phyloP scores from a whole-genome alignment of 139 green algal species.

The Chlamydomonas sp. region DNA sequence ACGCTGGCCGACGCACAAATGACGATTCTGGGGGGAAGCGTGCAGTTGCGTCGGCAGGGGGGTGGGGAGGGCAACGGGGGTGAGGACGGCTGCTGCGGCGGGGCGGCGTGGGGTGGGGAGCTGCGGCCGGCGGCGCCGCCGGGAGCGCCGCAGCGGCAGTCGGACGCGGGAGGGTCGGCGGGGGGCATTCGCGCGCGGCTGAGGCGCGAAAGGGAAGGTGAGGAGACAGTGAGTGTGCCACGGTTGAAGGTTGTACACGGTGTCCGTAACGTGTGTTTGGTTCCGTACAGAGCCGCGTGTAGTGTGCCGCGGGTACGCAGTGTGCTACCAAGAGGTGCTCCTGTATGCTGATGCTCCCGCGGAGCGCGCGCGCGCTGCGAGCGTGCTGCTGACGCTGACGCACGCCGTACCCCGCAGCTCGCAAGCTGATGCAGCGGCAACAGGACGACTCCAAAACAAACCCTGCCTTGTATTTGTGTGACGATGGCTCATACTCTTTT shows the following conservation, averaged over 20 bases:
- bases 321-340: too few relatives aligned
- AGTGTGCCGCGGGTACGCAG: too few relatives aligned
- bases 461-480: too few relatives aligned
- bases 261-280: too few relatives aligned
- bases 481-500: too few relatives aligned
- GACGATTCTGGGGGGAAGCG: slow-evolving; percentile 18
- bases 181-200: slow-evolving; percentile 16
- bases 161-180: background rate
- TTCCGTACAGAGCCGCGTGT: too few relatives aligned
- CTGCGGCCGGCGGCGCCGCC: background rate
- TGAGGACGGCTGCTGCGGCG: too few relatives aligned
- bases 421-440: slow-evolving; percentile 30
- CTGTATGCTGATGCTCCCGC: too few relatives aligned
- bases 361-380: too few relatives aligned
- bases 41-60: slow-evolving; percentile 19
- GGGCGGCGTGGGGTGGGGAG: background rate
- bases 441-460: slow-evolving; percentile 18
- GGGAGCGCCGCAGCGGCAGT: background rate
- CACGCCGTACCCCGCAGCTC: background rate
- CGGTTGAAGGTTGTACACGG: too few relatives aligned
- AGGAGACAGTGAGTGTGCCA: background rate
- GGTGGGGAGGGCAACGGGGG: background rate
- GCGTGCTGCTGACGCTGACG: background rate
- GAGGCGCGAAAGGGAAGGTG: slow-evolving; percentile 26
- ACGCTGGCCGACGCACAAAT: slow-evolving; percentile 24